Percentiles rank a stretch among this genome's conserved stretches.
Evolutionary conservation across 345 rosid genomes (phyloP).

Genomic region (Sonneratia caseolaris): DNA sequence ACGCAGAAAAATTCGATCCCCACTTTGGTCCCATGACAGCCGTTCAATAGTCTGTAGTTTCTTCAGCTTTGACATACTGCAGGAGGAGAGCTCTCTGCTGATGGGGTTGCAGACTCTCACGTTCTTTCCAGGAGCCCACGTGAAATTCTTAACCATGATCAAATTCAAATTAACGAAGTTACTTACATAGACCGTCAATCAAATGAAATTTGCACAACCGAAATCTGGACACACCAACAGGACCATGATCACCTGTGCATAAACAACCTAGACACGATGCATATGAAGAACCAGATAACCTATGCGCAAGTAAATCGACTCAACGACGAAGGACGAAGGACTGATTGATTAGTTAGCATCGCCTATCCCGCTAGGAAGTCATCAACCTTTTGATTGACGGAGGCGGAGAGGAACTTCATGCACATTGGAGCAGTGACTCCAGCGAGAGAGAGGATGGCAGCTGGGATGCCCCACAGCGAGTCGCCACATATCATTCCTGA

Average conservation of each 20-base stretch:
- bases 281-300: neutral
- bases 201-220: neutral
- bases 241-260: neutral
- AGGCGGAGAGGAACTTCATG: slow-evolving; percentile 78
- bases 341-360: neutral
- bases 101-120: no score
- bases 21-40: no score
- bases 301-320: neutral
- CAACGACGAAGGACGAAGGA: neutral
- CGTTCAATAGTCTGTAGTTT: no score
- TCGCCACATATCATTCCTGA: slow-evolving; percentile 90
- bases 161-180: neutral
- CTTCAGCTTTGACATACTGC: no score
- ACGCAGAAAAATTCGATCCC: no score
- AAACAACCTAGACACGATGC: neutral
- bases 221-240: neutral
- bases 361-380: slow-evolving; percentile 24
- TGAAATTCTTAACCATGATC: no score
- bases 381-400: slow-evolving; percentile 45
- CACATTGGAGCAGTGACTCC: slow-evolving; percentile 65
- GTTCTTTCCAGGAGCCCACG: no score
- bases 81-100: no score
- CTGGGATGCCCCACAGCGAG: slow-evolving; percentile 81
- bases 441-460: slow-evolving; percentile 66
- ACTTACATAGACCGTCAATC: no score